phyloP scores from a whole-genome alignment of 148 eudicot genomes.

The Selenicereus undatus region DNA sequence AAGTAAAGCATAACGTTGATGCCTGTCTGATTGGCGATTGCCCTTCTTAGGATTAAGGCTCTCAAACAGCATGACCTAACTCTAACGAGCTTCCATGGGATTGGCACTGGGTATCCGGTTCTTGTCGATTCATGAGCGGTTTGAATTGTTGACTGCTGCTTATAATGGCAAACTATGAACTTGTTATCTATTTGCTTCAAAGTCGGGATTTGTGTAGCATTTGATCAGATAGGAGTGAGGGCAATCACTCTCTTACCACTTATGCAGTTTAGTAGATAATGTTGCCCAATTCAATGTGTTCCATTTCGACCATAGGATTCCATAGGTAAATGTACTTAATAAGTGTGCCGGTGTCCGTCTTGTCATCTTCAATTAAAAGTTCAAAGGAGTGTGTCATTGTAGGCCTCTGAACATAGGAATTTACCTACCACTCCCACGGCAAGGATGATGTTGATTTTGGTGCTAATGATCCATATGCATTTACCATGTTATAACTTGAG shows the following conservation, averaged over 20 bases:
- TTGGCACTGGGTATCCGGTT: not conserved
- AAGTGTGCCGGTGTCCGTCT: no score
- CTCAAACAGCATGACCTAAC: not conserved
- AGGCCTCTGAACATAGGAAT: no score
- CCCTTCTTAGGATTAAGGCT: not conserved
- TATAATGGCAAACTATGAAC: not conserved
- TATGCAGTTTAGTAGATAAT: not conserved
- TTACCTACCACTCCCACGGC: no score
- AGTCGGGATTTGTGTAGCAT: not conserved
- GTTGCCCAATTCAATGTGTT: not conserved
- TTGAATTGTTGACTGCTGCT: not conserved
- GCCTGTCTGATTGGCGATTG: not conserved
- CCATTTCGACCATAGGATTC: not conserved
- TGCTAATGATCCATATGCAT: no score
- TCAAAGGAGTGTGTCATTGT: no score
- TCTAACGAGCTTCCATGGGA: not conserved
- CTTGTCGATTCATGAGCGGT: not conserved
- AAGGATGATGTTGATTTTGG: no score
- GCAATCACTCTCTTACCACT: not conserved
- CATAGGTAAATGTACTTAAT: no score
- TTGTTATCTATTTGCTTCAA: not conserved
- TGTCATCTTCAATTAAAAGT: no score
- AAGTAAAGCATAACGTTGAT: not conserved
- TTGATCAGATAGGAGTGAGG: not conserved
- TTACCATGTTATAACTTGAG: no score